Percentiles rank a stretch among this genome's conserved stretches.
These are phyloP conservation scores for Trametes sp. DNA, from an alignment of 1,284 basidiomycete species.

Conservation along the genomic window DNA sequence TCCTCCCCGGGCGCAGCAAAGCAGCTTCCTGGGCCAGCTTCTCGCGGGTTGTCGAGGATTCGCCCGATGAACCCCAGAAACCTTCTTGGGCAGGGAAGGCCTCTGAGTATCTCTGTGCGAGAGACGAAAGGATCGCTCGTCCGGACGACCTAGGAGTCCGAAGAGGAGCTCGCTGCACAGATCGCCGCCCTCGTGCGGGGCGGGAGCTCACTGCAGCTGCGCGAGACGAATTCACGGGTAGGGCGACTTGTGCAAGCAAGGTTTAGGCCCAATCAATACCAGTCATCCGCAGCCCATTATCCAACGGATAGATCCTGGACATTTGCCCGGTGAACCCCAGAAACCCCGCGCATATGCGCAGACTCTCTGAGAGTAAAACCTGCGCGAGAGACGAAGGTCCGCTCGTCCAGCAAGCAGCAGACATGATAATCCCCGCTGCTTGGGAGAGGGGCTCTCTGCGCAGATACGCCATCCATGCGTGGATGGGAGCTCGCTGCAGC, in stretches of 20 bases:
- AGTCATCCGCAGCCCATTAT: neutral
- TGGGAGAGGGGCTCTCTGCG: neutral
- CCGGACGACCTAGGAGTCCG: neutral
- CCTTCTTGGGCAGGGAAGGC: neutral
- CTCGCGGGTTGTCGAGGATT: neutral
- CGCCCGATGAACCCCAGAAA: neutral
- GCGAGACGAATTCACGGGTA: slow-evolving; percentile 4
- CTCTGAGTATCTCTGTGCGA: neutral
- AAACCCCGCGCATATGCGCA: slow-evolving; percentile 1
- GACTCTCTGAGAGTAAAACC: neutral
- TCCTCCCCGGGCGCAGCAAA: neutral
- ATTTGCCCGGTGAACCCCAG: slow-evolving; percentile 4
- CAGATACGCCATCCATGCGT: neutral
- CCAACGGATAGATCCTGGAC: neutral
- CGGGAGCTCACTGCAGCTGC: neutral
- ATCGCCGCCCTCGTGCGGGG: neutral
- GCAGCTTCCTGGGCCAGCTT: neutral
- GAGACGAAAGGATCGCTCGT: neutral
- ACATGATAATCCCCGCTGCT: neutral
- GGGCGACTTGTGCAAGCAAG: neutral
- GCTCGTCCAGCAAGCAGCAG: neutral
- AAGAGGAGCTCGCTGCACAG: neutral
- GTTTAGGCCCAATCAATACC: slow-evolving; percentile 3
- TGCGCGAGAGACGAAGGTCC: slow-evolving; percentile 15
- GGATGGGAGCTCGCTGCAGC: neutral